A percentile compares a stretch with the other conserved stretches of the same genome.
Conservation (phyloP, 1,139 yeast genomes). For the Yamadazyma oceani region DNA sequence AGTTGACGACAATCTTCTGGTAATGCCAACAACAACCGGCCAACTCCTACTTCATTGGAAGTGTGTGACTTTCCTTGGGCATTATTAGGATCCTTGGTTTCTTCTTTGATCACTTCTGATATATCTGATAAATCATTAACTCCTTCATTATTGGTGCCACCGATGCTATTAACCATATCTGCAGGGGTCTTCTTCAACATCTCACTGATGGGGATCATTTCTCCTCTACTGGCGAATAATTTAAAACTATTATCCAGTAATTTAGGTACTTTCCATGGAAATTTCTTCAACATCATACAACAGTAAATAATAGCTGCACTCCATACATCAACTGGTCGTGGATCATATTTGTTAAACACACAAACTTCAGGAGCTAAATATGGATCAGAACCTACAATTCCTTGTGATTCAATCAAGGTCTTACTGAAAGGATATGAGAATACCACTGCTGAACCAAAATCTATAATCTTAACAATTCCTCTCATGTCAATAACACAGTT, state of each 20-base stretch:
- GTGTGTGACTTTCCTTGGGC: constrained; percentile 49
- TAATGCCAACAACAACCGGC: constrained; percentile 64
- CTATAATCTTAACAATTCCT: constrained; percentile 88
- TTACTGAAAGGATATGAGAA: constrained; percentile 88
- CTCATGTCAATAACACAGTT: constrained; percentile 85
- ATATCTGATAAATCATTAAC: constrained; percentile 30
- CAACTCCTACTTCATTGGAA: constrained; percentile 66
- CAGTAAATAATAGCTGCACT: constrained; percentile 89
- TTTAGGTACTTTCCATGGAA: constrained; percentile 98
- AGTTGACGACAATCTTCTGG: constrained; percentile 68
- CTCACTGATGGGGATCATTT: constrained; percentile 40
- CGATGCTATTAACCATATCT: constrained; percentile 11
- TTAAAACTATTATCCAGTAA: constrained; percentile 81
- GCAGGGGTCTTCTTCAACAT: constrained; percentile 40
- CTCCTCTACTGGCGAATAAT: constrained; percentile 54
- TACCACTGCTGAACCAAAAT: constrained; percentile 93
- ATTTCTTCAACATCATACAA: constrained; percentile 90
- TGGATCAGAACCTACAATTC: constrained; percentile 93
- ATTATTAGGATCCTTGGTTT: constrained; percentile 4
- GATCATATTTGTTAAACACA: constrained; percentile 78
- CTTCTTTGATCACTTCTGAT: constrained; percentile 23
- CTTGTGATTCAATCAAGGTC: constrained; percentile 77
- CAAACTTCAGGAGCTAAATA: constrained; percentile 94
- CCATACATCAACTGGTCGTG: constrained; percentile 95
- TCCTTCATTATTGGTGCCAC: constrained; percentile 14